Conservation (phyloP, 495 filamentous ascomycete species). For the Aspergillus haitiensis region DNA sequence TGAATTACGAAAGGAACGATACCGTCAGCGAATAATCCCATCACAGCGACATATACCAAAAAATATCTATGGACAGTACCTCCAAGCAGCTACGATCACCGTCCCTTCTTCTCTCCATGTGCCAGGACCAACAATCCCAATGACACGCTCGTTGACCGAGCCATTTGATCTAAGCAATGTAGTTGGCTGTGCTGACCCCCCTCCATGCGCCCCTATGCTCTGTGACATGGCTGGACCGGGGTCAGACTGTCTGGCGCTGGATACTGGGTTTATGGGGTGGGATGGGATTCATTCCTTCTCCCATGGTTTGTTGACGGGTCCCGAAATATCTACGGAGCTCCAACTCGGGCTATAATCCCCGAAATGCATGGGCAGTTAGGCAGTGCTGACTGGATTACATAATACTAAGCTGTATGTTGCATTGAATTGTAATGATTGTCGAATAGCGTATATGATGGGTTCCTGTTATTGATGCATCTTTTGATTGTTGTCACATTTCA, state of each 20-base stretch:
- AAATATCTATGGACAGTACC: conserved; percentile 23
- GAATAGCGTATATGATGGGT: conserved; percentile 4
- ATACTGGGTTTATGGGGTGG: conserved; percentile 29
- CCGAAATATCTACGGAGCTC: conserved; percentile 26
- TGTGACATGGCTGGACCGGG: conserved; percentile 25
- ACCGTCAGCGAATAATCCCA: conserved; percentile 18
- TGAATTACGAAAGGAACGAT: conserved; percentile 28
- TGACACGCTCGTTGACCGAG: conserved; percentile 22
- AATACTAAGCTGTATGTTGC: conserved; percentile 10
- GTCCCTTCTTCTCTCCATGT: conserved; percentile 19
- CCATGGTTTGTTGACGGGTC: conserved; percentile 20
- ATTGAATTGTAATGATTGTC: background rate
- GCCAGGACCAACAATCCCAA: conserved; percentile 19
- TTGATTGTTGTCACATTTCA: conserved; percentile 5
- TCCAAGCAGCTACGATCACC: conserved; percentile 14
- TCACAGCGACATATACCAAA: conserved; percentile 21
- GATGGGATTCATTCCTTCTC: conserved; percentile 21
- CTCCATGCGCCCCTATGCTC: conserved; percentile 29
- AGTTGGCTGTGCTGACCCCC: conserved; percentile 33
- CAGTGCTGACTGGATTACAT: conserved; percentile 18
- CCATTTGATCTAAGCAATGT: conserved; percentile 27
- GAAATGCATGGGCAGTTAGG: background rate
- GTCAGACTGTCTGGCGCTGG: conserved; percentile 25
- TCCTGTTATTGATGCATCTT: conserved; percentile 12
- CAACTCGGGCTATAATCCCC: conserved; percentile 24